These are phyloP conservation scores for Emmonsiellopsis sp. DNA, from an alignment of 2,329 filamentous ascomycete genomes.

Conservation along the genomic window DNA sequence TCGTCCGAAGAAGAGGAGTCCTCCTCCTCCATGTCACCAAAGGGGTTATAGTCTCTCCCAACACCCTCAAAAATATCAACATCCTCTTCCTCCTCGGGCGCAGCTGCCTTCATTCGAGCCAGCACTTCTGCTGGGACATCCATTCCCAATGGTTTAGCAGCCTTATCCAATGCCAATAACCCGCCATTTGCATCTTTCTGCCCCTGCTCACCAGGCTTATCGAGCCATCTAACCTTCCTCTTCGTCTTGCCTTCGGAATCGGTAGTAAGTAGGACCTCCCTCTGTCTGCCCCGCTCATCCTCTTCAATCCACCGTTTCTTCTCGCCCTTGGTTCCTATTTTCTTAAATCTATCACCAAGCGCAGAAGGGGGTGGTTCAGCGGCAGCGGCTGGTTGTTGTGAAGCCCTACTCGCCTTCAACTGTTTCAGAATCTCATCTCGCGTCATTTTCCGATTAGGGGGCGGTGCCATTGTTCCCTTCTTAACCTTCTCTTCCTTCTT, in stretches of 20 bases:
- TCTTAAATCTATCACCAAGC: conserved; percentile 48
- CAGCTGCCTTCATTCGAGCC: conserved; percentile 23
- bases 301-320: conserved; percentile 47
- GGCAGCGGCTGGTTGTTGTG: conserved; percentile 27
- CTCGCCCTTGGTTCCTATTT: conserved; percentile 40
- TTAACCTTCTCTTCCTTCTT: conserved; percentile 37
- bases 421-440: conserved; percentile 53
- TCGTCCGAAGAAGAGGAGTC: conserved; percentile 32
- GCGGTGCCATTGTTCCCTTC: conserved; percentile 42
- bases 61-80: conserved; percentile 56
- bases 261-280: conserved; percentile 51
- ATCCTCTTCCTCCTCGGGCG: conserved; percentile 39
- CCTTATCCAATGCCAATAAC: conserved; percentile 37
- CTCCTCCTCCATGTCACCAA: conserved; percentile 44
- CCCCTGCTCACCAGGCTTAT: conserved; percentile 25
- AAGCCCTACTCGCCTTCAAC: conserved; percentile 45
- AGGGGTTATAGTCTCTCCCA: conserved; percentile 52
- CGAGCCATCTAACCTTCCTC: conserved; percentile 49
- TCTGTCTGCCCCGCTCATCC: conserved; percentile 42
- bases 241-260: conserved; percentile 54
- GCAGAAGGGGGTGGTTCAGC: conserved; percentile 39
- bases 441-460: conserved; percentile 37
- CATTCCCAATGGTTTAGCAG: conserved; percentile 42
- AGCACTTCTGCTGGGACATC: conserved; percentile 39
- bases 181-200: conserved; percentile 16